Base-by-base conservation (phyloP, 148 eudicot genomes). In the Pouteria glomerata region DNA sequence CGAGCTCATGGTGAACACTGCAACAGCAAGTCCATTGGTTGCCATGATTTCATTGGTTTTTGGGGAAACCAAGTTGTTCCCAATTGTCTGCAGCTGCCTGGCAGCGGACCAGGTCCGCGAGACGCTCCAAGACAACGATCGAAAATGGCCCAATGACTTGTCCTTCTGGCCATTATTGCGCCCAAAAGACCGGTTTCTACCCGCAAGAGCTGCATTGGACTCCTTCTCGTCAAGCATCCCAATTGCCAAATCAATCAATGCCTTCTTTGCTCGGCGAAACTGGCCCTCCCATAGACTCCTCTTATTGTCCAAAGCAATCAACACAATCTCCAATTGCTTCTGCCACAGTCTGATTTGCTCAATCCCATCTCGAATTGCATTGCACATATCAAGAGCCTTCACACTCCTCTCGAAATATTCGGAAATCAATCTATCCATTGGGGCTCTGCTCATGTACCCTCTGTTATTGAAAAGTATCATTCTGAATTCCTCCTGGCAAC, bases 91-190 rank as follows among this genome's bases (percentile, higher is more conserved):
- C 30, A 92, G 75, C 69, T 92, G 97, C 71, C 71, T 84, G 13
- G 89, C 82, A 44, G 97, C 96, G 0, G 97, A 92, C 97, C 97
- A 92, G 5, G 82, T 66, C 77, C 93, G 59, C 11, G 96, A 92
- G 73, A 92, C 97, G 57, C 97, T 88, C 96, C 97, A 92, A 0
- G 97, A 92, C 7, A 92, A 57, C 0, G 97, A 88, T 50, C 90
- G 64, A 56, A 73, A 84, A 79, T 89, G 80, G 21, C 84, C 79
- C 31, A 81, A 62, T 23, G 76, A 83, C 76, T 69, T 79, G 7
- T 71, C 74, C 44, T 87, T 86, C 50, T 75, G 82, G 1, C 74
- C 55, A 52, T 76, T 81, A 18, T 77, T 77, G 13, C 88, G 81
- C 21, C 92, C 93, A 57, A 92, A 88, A 2, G 97, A 92, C 57